Conservation (phyloP, 2,329 filamentous ascomycete genomes). For the Xylariaceae sp. region DNA sequence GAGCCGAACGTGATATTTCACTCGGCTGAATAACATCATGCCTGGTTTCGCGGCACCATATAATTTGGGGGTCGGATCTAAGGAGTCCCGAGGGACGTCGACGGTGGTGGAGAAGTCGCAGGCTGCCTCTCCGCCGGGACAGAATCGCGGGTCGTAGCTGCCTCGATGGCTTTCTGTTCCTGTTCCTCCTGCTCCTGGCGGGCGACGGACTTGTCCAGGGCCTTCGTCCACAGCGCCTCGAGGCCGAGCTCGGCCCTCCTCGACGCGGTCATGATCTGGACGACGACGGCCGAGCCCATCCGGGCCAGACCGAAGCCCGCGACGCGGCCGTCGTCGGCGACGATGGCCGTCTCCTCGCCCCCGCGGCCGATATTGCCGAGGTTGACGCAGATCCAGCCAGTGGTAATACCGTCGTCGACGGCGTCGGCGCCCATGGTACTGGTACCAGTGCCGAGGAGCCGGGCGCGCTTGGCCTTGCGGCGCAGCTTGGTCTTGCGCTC, state of each 20-base stretch:
- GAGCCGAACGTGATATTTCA: no score
- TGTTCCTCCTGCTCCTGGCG: no score
- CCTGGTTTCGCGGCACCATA: no score
- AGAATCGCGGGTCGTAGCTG: no score
- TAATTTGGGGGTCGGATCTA: no score
- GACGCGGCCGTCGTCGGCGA: conserved; percentile 48
- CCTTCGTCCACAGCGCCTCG: conserved; percentile 43
- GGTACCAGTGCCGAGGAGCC: conserved; percentile 72
- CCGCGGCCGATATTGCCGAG: conserved; percentile 61
- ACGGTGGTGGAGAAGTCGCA: no score
- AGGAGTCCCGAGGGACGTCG: no score
- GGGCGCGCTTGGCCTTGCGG: conserved; percentile 72
- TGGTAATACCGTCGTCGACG: conserved; percentile 78
- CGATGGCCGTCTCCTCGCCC: conserved; percentile 33
- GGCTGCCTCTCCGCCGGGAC: no score
- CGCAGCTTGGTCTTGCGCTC: conserved; percentile 83
- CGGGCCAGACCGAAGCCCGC: conserved; percentile 65
- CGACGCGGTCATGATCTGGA: conserved; percentile 51
- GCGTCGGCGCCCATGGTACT: conserved; percentile 55
- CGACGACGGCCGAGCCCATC: conserved; percentile 44
- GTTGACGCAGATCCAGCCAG: conserved; percentile 95
- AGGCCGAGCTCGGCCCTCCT: conserved; percentile 45
- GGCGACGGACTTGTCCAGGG: conserved; percentile 12
- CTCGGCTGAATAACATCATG: no score
- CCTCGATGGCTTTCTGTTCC: no score